These are phyloP conservation scores for Tilletia indica DNA, from an alignment of 1,284 basidiomycete genomes.

Conservation along the genomic window DNA sequence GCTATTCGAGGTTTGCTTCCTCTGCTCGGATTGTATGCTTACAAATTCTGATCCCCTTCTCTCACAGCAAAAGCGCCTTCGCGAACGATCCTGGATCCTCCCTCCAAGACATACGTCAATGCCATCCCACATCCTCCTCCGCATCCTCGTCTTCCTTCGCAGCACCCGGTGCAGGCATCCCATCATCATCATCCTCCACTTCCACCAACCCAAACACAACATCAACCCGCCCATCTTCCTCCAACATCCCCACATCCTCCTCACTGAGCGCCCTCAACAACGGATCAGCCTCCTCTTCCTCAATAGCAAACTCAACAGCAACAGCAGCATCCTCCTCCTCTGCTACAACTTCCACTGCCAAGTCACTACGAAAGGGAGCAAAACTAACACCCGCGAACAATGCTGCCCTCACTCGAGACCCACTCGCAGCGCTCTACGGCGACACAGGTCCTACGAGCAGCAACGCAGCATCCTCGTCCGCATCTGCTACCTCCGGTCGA, in stretches of 20 bases:
- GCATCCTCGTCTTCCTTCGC: not conserved
- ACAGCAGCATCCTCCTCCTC: no score
- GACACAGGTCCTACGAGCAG: not conserved
- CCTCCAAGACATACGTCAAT: constrained; percentile 60
- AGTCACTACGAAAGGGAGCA: not conserved
- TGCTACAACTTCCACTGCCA: no score
- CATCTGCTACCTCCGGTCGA: not conserved
- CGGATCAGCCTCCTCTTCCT: no score
- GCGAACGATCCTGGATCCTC: constrained; percentile 86
- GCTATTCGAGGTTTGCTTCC: not conserved
- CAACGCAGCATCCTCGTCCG: not conserved
- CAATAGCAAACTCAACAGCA: no score
- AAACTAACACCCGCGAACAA: not conserved
- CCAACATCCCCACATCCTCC: no score
- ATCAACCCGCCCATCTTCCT: no score
- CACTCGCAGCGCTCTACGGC: constrained; percentile 12
- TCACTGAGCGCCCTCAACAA: no score
- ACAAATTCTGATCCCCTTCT: not conserved
- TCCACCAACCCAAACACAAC: not conserved
- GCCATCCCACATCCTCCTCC: constrained; percentile 39
- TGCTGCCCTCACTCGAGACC: not conserved
- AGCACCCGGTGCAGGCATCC: not conserved
- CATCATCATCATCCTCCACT: not conserved
- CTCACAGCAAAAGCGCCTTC: constrained; percentile 72
- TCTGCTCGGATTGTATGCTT: constrained; percentile 1